Conservation (phyloP, 2,329 filamentous ascomycete genomes). For the Tolypocladium paradoxum region DNA sequence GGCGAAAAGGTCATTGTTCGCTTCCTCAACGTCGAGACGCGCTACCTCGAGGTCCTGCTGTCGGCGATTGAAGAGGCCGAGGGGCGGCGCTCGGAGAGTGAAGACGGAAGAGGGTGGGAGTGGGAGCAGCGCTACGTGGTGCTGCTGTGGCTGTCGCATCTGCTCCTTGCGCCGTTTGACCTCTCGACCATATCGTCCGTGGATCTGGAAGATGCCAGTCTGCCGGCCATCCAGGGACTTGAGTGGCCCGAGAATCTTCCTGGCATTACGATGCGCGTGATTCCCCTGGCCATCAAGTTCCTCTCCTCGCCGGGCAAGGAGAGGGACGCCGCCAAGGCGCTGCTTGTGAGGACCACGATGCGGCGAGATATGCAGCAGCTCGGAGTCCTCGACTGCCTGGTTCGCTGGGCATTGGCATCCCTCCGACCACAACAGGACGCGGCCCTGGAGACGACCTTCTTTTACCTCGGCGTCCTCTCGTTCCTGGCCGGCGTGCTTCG, state of each 20-base stretch:
- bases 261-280: conserved; percentile 56
- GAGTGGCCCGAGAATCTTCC: conserved; percentile 52
- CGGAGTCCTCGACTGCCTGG: conserved; percentile 56
- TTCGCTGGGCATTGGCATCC: conserved; percentile 58
- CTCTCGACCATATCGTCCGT: conserved; percentile 69
- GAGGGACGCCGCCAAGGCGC: conserved; percentile 71
- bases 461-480: conserved; percentile 66
- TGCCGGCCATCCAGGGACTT: conserved; percentile 35
- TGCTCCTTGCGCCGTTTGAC: conserved; percentile 82
- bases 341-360: conserved; percentile 73
- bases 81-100: conserved; percentile 9
- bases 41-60: conserved; percentile 71
- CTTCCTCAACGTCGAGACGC: conserved; percentile 84
- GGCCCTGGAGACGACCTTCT: conserved; percentile 49
- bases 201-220: conserved; percentile 34
- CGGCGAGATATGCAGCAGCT: conserved; percentile 79
- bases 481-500: conserved; percentile 67
- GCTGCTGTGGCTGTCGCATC: conserved; percentile 76
- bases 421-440: conserved; percentile 35
- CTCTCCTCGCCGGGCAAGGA: conserved; percentile 74
- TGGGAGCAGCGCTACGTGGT: conserved; percentile 90
- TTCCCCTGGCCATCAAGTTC: conserved; percentile 61
- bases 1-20: conserved; percentile 86
- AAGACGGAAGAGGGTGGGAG: conserved; percentile 31
- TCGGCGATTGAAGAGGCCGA: conserved; percentile 58